Conservation (phyloP, 768 basidiomycete genomes). For the Auriculariales sp. region DNA sequence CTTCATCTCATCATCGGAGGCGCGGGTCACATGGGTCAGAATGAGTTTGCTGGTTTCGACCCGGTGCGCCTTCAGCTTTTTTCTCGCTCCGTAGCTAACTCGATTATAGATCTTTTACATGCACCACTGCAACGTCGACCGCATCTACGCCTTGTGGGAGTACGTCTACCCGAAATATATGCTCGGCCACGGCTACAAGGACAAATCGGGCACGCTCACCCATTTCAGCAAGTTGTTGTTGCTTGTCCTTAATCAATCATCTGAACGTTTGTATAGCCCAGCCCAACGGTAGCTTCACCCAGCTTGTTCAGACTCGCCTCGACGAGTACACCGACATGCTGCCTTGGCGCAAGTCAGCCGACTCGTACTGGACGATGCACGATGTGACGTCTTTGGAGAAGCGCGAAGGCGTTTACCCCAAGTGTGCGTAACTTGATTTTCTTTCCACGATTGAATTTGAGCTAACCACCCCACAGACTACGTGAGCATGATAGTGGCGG, state of each 20-base stretch:
- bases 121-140: neutral
- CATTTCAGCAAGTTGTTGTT: too few species aligned
- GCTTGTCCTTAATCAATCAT: too few species aligned
- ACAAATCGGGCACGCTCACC: slow-evolving; percentile 1
- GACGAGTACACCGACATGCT: neutral
- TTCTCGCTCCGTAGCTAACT: neutral
- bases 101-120: neutral
- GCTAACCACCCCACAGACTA: too few species aligned
- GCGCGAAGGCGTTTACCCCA: neutral
- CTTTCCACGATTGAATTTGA: slow-evolving; percentile 3
- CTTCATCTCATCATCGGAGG: slow-evolving; percentile 9
- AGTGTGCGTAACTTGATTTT: neutral
- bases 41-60: slow-evolving; percentile 1
- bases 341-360: neutral
- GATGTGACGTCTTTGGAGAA: neutral
- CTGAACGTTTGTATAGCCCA: too few species aligned
- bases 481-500: too few species aligned
- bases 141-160: slow-evolving; percentile 15
- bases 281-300: neutral
- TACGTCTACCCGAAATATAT: slow-evolving; percentile 17
- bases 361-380: neutral
- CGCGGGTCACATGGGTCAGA: slow-evolving; percentile 9
- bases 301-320: neutral
- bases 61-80: neutral
- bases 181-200: slow-evolving; percentile 14